Evolutionary conservation across 306 rosid genomes (phyloP), one percentile per base, ranked within the genome.

Genomic region (Cucumis sativus): DNA sequence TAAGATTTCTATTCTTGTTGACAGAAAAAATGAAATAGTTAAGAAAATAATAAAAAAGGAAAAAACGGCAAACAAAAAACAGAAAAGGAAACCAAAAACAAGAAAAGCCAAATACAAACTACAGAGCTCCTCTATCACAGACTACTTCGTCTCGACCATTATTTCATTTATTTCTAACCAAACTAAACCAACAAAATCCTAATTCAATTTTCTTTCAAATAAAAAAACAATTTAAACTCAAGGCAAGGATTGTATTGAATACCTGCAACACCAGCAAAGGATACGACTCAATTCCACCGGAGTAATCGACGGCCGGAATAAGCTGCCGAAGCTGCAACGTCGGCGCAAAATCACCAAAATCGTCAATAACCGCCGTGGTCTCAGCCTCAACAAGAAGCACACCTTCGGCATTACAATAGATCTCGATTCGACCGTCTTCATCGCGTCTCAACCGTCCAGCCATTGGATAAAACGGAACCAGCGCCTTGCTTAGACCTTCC

Each of bases 341-440:
- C 0, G 97, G 97, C 0, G 96, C 89, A n/a, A 90, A 93, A 43
- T 93, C 96, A 0, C 97, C 98, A 9, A 90, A 94, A 81, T 94
- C 97, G 1, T 86, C 88, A 11, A 91, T n/a, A 14, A 78, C 76
- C 2, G 83, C 75, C 13, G 52, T 73, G 1, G 89, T 87, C 13
- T 87, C 88, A 0, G 98, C 97, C 83, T 84, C 88, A 0, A 93
- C 88, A 52, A 93, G 86, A 30, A 93, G 91, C 39, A 90, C 98
- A 0, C 98, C 97, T 20, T 86, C 88, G 0, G 80, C 97, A 74
- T 80, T 83, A 64, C 96, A 93, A 7, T 90, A 84, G 61, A 93
- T 87, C 88, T 91, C 94, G 10, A 91, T 89, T 52, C 97, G 88
- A 4, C 93, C 96, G 67, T 87, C 91, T 18, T 90, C 92, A 41